Evolutionary conservation across 2,329 filamentous ascomycete species (phyloP).

Genomic region (Pseudodiploospora longispora): DNA sequence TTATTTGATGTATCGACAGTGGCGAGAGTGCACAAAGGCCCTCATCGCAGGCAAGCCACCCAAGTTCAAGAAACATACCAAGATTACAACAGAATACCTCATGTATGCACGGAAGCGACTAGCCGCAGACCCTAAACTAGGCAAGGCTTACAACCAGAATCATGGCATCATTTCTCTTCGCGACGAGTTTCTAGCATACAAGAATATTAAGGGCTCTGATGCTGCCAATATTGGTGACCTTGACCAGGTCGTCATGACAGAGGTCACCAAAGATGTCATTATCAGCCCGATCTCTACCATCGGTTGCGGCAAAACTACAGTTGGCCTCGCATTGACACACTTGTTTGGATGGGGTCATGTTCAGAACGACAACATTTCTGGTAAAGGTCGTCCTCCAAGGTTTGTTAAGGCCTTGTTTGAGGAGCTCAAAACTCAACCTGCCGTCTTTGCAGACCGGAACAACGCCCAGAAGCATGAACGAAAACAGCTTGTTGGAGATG

Average conservation of each 20-base stretch:
- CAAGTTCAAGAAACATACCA: slow-evolving; percentile 74
- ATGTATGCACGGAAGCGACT: slow-evolving; percentile 70
- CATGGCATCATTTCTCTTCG: slow-evolving; percentile 92
- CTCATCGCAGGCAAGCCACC: slow-evolving; percentile 69
- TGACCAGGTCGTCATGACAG: slow-evolving; percentile 35
- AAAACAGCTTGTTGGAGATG: slow-evolving; percentile 76
- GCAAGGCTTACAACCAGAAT: slow-evolving; percentile 69
- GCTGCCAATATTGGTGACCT: slow-evolving; percentile 68
- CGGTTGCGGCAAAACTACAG: slow-evolving; percentile 92
- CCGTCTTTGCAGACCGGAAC: slow-evolving; percentile 87
- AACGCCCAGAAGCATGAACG: slow-evolving; percentile 86
- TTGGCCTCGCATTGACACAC: slow-evolving; percentile 71
- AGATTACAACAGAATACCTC: slow-evolving; percentile 88
- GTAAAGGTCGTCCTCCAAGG: slow-evolving; percentile 64
- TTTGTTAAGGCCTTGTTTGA: slow-evolving; percentile 68
- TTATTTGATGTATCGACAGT: slow-evolving; percentile 97
- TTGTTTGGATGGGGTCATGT: slow-evolving; percentile 89
- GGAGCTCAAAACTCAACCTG: slow-evolving; percentile 55
- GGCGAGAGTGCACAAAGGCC: slow-evolving; percentile 92
- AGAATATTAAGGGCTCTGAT: slow-evolving; percentile 79
- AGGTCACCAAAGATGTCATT: slow-evolving; percentile 61
- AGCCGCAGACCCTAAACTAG: slow-evolving; percentile 57
- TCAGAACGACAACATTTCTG: slow-evolving; percentile 93
- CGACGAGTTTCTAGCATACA: slow-evolving; percentile 76
- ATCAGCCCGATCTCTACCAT: slow-evolving; percentile 90